Conservation (phyloP, 2,329 filamentous ascomycete species). For the Fusarium pseudograminearum region DNA sequence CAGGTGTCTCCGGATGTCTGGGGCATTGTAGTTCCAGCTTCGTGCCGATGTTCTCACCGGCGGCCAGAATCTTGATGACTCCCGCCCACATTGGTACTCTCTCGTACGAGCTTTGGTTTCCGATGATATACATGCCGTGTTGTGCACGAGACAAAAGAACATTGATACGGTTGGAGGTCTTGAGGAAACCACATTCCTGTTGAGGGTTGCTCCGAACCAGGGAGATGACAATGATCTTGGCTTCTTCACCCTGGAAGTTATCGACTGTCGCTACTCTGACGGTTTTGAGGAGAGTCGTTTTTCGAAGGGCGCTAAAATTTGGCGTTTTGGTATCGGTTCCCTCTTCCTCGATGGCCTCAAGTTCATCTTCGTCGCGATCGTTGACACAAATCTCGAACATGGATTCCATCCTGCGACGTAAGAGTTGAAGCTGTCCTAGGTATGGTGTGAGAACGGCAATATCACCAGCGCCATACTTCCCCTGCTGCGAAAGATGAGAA, state of each 20-base stretch:
- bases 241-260: constrained; percentile 12
- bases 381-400: constrained; percentile 9
- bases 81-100: constrained; percentile 1
- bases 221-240: constrained; percentile 2
- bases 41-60: not conserved
- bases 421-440: constrained; percentile 3
- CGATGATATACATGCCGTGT: constrained; percentile 8
- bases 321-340: no score
- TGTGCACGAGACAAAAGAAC: not conserved
- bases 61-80: not conserved
- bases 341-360: not conserved
- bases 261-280: constrained; percentile 9
- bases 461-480: not conserved
- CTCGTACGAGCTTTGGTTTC: not conserved
- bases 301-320: not conserved
- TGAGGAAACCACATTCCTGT: constrained; percentile 1
- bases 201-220: not conserved
- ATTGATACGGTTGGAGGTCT: constrained; percentile 3
- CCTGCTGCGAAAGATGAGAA: constrained; percentile 1
- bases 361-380: constrained; percentile 1
- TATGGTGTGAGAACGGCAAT: constrained; percentile 5
- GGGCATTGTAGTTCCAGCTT: constrained; percentile 2
- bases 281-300: constrained; percentile 6
- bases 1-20: not conserved
- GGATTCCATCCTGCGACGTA: constrained; percentile 8